Evolutionary conservation across 768 basidiomycete species (phyloP).

Genomic region (Rhizopogon vesiculosus): DNA sequence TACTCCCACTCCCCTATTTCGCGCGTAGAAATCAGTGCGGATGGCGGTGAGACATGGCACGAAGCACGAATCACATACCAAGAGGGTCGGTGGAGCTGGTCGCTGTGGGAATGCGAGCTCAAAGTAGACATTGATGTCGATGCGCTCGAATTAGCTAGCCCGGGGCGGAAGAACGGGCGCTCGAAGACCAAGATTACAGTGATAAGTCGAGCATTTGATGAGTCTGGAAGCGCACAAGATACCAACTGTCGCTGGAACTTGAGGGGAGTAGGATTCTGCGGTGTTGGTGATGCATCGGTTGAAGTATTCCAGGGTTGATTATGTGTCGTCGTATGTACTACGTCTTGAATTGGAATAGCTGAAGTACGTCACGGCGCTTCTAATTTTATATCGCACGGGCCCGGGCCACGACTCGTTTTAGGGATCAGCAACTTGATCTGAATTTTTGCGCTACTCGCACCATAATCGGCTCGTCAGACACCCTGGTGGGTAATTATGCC

Average conservation of each 20-base stretch:
- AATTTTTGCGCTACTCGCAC: too few relatives aligned
- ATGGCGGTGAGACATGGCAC: slow-evolving; percentile 50
- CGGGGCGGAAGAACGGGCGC: slow-evolving; percentile 10
- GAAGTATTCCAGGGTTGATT: background rate
- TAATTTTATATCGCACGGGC: too few relatives aligned
- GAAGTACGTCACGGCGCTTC: background rate
- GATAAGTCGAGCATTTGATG: slow-evolving; percentile 50
- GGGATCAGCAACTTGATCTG: too few relatives aligned
- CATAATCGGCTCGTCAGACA: too few relatives aligned
- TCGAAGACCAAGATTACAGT: slow-evolving; percentile 17
- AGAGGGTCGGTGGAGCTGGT: slow-evolving; percentile 70
- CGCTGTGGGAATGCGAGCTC: slow-evolving; percentile 58
- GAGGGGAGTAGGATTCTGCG: slow-evolving; percentile 50
- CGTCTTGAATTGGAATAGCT: background rate
- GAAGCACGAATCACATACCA: slow-evolving; percentile 51
- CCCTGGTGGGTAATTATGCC: too few relatives aligned
- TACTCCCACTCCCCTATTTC: slow-evolving; percentile 43
- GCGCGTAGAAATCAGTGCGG: slow-evolving; percentile 45
- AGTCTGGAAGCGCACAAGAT: slow-evolving; percentile 43
- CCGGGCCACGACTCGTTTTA: too few relatives aligned
- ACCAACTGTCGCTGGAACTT: slow-evolving; percentile 57
- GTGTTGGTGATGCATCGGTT: slow-evolving; percentile 19
- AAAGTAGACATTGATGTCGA: slow-evolving; percentile 21
- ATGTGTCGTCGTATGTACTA: background rate
- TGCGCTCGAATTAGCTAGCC: slow-evolving; percentile 1